These are phyloP conservation scores for Gracilaria domingensis DNA, from an alignment of 23 red algal species.

Conservation along the genomic window DNA sequence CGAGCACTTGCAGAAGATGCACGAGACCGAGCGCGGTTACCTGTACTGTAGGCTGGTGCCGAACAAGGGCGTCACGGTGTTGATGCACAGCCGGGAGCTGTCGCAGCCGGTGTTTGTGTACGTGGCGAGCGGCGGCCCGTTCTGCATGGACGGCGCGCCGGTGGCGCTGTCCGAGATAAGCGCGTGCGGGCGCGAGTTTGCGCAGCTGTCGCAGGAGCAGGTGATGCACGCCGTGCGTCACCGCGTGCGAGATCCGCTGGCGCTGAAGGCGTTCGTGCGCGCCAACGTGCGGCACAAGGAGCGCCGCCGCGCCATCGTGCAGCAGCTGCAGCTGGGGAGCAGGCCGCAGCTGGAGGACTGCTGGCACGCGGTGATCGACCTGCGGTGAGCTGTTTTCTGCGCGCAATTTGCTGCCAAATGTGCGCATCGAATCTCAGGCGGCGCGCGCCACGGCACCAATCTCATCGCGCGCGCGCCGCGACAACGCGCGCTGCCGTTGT, in stretches of 20 bases:
- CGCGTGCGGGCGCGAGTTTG: not conserved
- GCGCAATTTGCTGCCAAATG: too few relatives aligned
- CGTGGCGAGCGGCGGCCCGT: conserved; percentile 17
- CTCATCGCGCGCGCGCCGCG: too few relatives aligned
- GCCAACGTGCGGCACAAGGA: not conserved
- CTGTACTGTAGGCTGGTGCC: not conserved
- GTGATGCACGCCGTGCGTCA: not conserved
- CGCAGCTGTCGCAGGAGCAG: not conserved
- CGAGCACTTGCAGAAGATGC: not conserved
- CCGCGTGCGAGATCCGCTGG: not conserved
- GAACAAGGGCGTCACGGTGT: not conserved
- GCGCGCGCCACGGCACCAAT: not conserved
- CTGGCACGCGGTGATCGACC: too few relatives aligned
- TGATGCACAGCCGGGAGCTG: not conserved
- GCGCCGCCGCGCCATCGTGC: not conserved
- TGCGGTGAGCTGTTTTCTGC: too few relatives aligned
- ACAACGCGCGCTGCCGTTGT: not conserved
- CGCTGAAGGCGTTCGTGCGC: not conserved
- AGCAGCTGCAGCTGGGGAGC: not conserved
- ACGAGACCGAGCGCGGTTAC: conserved; percentile 36
- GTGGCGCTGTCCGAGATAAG: not conserved
- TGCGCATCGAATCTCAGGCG: too few relatives aligned
- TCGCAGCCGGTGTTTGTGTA: conserved; percentile 27
- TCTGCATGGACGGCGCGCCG: not conserved
- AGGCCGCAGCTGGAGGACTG: not conserved